Base-by-base conservation (phyloP, 2,329 filamentous ascomycete species). In the Pseudocercospora vitis region DNA sequence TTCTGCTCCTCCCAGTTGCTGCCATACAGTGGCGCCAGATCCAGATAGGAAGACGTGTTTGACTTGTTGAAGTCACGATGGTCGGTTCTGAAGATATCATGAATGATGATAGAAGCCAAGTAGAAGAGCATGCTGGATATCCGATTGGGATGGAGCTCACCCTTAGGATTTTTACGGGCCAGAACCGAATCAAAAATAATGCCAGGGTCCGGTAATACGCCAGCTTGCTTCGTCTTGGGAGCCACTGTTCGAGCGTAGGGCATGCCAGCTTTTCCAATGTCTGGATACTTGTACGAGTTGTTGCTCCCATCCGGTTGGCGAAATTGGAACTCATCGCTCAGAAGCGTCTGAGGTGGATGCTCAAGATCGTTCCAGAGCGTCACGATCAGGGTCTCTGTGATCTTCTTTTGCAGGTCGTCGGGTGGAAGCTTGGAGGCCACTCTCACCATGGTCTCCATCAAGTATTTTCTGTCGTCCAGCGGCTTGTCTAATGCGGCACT, bases 71-170 rank as follows among this genome's bases (percentile, higher is more conserved):
- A 79, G 67, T 90, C 83, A 4, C 73, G 74, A 21, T 82, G 81
- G 61, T 81, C 82, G 1, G 85, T 88, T 31, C 82, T 78, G 70
- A 88, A 88, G 46, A 85, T 73, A 63, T 86, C 83, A 72, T 76
- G 71, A 44, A 78, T 79, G 63, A 80, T 79, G 63, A 91, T 86
- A 5, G 85, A 83, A 0, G 87, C 88, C 37, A 88, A 74, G 60
- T 90, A 89, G 68, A 89, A 89, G 12, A 91, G 74, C 72, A 89
- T 83, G 62, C 84, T 86, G 0, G 86, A 90, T 33, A 91, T 83
- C n/a, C 82, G 80, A 47, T 86, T 86, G 0, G 85, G 84, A 66
- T 89, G 87, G 50, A 83, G 76, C 29, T 52, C 56, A n/a, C 62
- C 63, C 56, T 82, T 78, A 56, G 82, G 81, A n/a, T 77, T 71